These are phyloP conservation scores for Fusarium papillatum DNA, from an alignment of 2,329 filamentous ascomycete species.

Conservation along the genomic window DNA sequence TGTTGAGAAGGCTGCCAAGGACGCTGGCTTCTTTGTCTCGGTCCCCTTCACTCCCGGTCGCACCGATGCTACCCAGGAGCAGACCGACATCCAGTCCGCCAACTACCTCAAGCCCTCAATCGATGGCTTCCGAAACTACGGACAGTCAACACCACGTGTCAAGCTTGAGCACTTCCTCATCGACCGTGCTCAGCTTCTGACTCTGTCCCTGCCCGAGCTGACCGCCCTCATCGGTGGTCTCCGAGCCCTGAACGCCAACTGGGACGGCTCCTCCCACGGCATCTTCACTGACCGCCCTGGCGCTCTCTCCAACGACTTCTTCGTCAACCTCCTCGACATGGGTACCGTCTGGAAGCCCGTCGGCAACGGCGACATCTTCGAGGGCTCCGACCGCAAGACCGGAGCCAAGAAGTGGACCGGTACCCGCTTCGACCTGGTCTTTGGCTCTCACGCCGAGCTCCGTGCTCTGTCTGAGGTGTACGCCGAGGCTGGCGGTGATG, in stretches of 20 bases:
- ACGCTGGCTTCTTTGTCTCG: constrained; percentile 60
- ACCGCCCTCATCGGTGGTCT: constrained; percentile 80
- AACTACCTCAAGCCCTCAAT: constrained; percentile 74
- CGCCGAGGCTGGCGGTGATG: constrained; percentile 67
- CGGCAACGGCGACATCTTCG: constrained; percentile 66
- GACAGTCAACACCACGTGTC: constrained; percentile 71
- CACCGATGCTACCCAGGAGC: constrained; percentile 77
- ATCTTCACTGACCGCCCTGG: constrained; percentile 79
- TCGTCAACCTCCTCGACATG: constrained; percentile 82
- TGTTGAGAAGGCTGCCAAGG: constrained; percentile 78
- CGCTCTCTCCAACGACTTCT: constrained; percentile 83
- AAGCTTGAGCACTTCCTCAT: constrained; percentile 78
- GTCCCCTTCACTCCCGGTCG: constrained; percentile 83
- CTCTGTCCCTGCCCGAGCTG: constrained; percentile 77
- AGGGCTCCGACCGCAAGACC: constrained; percentile 76
- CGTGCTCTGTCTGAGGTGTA: constrained; percentile 80
- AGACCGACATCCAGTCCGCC: constrained; percentile 78
- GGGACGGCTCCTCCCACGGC: constrained; percentile 75
- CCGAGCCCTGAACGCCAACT: constrained; percentile 78
- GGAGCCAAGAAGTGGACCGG: constrained; percentile 78
- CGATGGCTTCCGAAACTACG: constrained; percentile 87
- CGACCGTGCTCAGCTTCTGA: constrained; percentile 79
- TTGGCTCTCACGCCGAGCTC: constrained; percentile 80
- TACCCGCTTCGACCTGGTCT: constrained; percentile 77
- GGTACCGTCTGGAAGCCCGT: constrained; percentile 71